Conservation (phyloP, 371 early-diverging fungal species). For the Mucor irregularis region DNA sequence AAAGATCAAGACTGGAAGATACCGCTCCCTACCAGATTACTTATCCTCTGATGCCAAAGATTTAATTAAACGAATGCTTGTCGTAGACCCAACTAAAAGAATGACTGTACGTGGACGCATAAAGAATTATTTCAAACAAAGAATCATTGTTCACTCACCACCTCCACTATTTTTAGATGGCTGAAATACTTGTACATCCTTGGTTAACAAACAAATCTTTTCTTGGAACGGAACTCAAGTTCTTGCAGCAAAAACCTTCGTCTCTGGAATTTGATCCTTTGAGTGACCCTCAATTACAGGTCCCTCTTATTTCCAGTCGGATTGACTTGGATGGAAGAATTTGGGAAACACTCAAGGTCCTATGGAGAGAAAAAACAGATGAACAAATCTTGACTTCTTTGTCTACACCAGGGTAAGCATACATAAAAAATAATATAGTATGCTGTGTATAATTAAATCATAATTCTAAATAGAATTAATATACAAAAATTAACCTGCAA, state of each 20-base stretch:
- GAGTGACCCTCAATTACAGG: slow-evolving; percentile 23
- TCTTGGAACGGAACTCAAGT: slow-evolving; percentile 35
- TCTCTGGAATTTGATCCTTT: slow-evolving; percentile 17
- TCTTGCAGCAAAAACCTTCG: slow-evolving; percentile 13
- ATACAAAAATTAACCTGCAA: slow-evolving; percentile 45
- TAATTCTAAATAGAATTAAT: slow-evolving; percentile 28
- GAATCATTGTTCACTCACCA: neutral
- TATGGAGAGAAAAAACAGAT: slow-evolving; percentile 29
- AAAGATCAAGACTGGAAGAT: slow-evolving; percentile 65
- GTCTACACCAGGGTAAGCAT: slow-evolving; percentile 21
- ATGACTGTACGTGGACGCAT: slow-evolving; percentile 56
- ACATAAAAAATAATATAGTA: neutral
- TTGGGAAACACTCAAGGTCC: slow-evolving; percentile 41
- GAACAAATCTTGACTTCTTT: slow-evolving; percentile 25
- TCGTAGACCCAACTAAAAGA: slow-evolving; percentile 54
- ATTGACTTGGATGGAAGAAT: slow-evolving; percentile 37
- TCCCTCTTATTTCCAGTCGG: slow-evolving; percentile 20
- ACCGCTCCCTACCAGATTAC: slow-evolving; percentile 57
- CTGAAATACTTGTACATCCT: slow-evolving; percentile 40
- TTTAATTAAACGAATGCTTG: slow-evolving; percentile 55
- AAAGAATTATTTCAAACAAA: neutral
- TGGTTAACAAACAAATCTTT: slow-evolving; percentile 45
- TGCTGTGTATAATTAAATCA: neutral
- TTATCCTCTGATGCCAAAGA: slow-evolving; percentile 66
- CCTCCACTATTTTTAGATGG: slow-evolving; percentile 21